Conservation (phyloP, 164 flowering plant species). For the Litsea cubeba region DNA sequence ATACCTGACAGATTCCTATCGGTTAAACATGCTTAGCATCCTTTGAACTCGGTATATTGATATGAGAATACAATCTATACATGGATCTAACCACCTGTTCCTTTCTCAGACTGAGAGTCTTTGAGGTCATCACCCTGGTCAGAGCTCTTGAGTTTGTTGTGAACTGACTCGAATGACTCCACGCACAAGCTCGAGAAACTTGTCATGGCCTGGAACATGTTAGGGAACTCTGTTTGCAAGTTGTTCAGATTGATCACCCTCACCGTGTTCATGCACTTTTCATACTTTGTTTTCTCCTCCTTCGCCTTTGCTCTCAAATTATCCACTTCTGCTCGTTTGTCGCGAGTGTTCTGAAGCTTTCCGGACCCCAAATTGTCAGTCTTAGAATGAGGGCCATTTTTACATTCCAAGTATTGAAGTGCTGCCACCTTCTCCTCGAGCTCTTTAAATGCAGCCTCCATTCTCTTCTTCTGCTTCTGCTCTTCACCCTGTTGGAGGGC, state of each 20-base stretch:
- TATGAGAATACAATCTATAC: background rate
- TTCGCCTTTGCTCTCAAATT: slow-evolving; percentile 58
- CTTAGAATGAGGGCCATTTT: slow-evolving; percentile 53
- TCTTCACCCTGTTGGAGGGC: slow-evolving; percentile 82
- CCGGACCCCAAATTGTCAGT: slow-evolving; percentile 23
- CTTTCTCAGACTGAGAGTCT: slow-evolving; percentile 38
- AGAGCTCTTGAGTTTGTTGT: slow-evolving; percentile 45
- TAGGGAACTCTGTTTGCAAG: slow-evolving; percentile 85
- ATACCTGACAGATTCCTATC: background rate
- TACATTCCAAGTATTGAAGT: slow-evolving; percentile 61
- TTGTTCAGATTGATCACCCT: slow-evolving; percentile 79
- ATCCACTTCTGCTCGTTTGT: slow-evolving; percentile 69
- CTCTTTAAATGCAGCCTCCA: slow-evolving; percentile 66
- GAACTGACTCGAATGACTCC: slow-evolving; percentile 69
- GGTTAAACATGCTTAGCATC: background rate
- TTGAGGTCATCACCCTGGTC: slow-evolving; percentile 46
- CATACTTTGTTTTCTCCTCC: slow-evolving; percentile 81
- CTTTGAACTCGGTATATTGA: background rate
- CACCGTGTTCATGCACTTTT: slow-evolving; percentile 59
- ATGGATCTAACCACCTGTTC: background rate
- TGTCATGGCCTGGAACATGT: slow-evolving; percentile 78
- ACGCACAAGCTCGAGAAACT: slow-evolving; percentile 83
- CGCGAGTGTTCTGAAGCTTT: slow-evolving; percentile 37
- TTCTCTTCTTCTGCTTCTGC: slow-evolving; percentile 69
- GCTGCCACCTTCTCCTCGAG: slow-evolving; percentile 61